Base-by-base conservation (phyloP, 345 rosid genomes). In the Capsella bursapastoris region DNA sequence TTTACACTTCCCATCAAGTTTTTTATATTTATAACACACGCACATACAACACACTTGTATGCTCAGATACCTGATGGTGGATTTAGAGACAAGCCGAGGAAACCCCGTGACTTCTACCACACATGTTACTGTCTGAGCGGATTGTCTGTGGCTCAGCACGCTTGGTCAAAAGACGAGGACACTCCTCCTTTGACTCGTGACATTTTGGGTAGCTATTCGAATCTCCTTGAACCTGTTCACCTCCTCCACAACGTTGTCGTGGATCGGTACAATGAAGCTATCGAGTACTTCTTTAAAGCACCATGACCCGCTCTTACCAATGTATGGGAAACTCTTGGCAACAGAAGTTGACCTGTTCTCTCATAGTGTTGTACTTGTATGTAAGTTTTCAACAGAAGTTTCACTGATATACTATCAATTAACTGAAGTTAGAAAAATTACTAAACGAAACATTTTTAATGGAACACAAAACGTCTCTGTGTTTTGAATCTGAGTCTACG, bases 91-190 rank as follows among this genome's bases (percentile, higher is more conserved):
- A 95, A 95, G 81, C 97, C 92, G 0, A 83, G 90, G 58, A 95
- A 92, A 79, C 51, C 75, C 5, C 77, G 86, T 67, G 99, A 95
- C 78, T 81, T 77, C 65, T 92, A 95, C 78, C 98, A 95, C 84
- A 90, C 99, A 2, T 95, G 99, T 78, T 95, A 95, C 82, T 95
- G 97, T 73, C 77, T 95, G 6, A 92, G 99, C 10, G 99, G 97
- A 31, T 82, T 95, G 2, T 86, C 99, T 0, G 87, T 87, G 55
- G 81, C 96, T 79, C 98, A 92, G 65, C 84, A 84, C 69, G 82
- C 86, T 80, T 76, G 81, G 81, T 87, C 82, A 12, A 85, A 79
- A 60, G 86, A 83, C 31, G 84, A 78, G 55, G 80, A 85, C 55
- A 79, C 85, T 37, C 83, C 86, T 12, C 96, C 98, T 0, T 51